Conservation (phyloP, 441 rosid genomes). For the Euphorbia celastroides region DNA sequence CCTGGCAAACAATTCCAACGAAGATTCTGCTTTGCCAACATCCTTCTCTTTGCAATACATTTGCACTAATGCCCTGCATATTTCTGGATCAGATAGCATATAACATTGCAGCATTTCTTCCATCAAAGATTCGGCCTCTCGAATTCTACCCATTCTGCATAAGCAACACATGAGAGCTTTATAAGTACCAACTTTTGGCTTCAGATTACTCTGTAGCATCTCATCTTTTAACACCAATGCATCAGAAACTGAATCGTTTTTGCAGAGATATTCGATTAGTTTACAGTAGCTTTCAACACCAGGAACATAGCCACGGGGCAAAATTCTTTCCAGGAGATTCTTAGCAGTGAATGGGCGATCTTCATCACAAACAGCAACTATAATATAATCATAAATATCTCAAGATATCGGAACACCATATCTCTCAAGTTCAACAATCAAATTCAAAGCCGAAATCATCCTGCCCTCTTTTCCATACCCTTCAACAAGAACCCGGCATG, state of each 20-base stretch:
- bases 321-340: slow-evolving; percentile 44
- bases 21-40: slow-evolving; percentile 50
- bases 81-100: slow-evolving; percentile 41
- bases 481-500: slow-evolving; percentile 51
- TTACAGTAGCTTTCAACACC: slow-evolving; percentile 32
- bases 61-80: slow-evolving; percentile 46
- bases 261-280: slow-evolving; percentile 52
- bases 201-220: slow-evolving; percentile 29
- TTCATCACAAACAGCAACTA: slow-evolving; percentile 49
- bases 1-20: slow-evolving; percentile 44
- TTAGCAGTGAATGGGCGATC: slow-evolving; percentile 80
- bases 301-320: slow-evolving; percentile 38
- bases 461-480: slow-evolving; percentile 50
- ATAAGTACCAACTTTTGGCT: slow-evolving; percentile 30
- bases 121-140: slow-evolving; percentile 50
- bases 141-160: slow-evolving; percentile 41
- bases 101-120: slow-evolving; percentile 51
- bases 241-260: slow-evolving; percentile 33
- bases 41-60: slow-evolving; percentile 50
- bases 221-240: slow-evolving; percentile 53
- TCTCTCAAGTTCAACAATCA: slow-evolving; percentile 60
- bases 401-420: slow-evolving; percentile 38
- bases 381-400: slow-evolving; percentile 43
- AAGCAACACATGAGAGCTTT: slow-evolving; percentile 50
- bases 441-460: slow-evolving; percentile 68